Evolutionary conservation across 306 rosid species (phyloP), one percentile per base, ranked within the genome.

Genomic region (Gynostemma pentaphyllum): DNA sequence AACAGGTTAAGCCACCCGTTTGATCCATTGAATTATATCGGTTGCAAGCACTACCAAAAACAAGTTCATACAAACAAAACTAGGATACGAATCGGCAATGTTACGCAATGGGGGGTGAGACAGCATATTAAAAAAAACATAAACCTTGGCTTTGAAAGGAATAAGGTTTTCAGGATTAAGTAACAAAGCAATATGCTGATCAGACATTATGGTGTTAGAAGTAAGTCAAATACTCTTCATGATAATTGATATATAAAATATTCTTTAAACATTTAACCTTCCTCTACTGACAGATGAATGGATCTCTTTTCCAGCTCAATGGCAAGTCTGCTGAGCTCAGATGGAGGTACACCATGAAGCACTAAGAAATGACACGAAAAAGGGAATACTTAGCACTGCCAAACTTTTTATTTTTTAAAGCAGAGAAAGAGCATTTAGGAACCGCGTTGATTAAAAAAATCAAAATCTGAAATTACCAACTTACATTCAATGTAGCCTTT

Each of bases 231-330:
- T 6, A 28, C 4, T 6, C 19, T 36, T 42, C 46, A 42, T n/a
- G 13, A 42, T 42, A 10, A 36, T 59, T 22, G 16, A 50, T 23
- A 8, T 49, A 36, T 67, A 15, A 23, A 28, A 23, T 1, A 23
- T 23, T 5, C 11, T 67, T 23, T 24, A 50, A 36, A 44, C 13
- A 29, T 44, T 45, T 67, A 76, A 80, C 85, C 85, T 80, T 80
- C 85, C 70, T 76, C 85, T 19, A 76, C 68, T 9, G 81, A 76
- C 49, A 80, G 79, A 40, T 70, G 70, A 63, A 80, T 76, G 41
- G 85, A 80, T 70, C 77, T 64, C 66, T 76, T 80, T 73, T 80
- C 85, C 68, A 80, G 62, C 71, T 73, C 74, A 42, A 80, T 55
- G 26, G 85, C 85, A 63, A 70, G 74, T 26, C 66, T 70, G 85